Evolutionary conservation across 768 basidiomycete genomes (phyloP).

Genomic region (Leccinum sublutescens): DNA sequence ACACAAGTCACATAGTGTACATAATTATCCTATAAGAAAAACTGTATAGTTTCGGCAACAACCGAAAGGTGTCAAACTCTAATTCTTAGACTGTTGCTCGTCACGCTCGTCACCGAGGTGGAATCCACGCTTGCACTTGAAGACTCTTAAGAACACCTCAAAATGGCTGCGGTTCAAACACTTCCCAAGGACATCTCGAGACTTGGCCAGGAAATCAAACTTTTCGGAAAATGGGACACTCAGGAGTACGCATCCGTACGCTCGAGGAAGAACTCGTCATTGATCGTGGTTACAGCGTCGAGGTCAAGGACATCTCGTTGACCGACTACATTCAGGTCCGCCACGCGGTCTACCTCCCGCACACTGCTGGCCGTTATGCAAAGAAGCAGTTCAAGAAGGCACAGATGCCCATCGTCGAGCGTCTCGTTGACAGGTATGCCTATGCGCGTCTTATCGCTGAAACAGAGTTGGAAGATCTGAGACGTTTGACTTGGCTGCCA

Average conservation of each 20-base stretch:
- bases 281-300: constrained; percentile 60
- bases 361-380: constrained; percentile 98
- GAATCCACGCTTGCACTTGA: constrained; percentile 17
- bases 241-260: constrained; percentile 68
- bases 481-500: constrained; percentile 28
- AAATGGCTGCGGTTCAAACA: constrained; percentile 66
- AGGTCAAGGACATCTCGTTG: constrained; percentile 98
- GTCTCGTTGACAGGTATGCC: constrained; percentile 90
- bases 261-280: constrained; percentile 1
- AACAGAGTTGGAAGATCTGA: constrained; percentile 4
- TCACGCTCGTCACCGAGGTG: constrained; percentile 19
- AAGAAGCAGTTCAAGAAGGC: constrained; percentile 99
- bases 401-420: constrained; percentile 99
- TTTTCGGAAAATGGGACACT: constrained; percentile 99
- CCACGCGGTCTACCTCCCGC: constrained; percentile 95
- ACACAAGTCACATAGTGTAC: constrained; percentile 1
- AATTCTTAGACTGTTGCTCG: constrained; percentile 5
- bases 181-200: constrained; percentile 82
- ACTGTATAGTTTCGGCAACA: constrained; percentile 31
- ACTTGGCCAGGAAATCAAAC: constrained; percentile 84
- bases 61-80: constrained; percentile 29
- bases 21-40: constrained; percentile 4
- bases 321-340: constrained; percentile 99
- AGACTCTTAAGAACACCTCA: constrained; percentile 37
- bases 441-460: background rate